phyloP scores from a whole-genome alignment of 257 asterid species.

The Leptodermis oblonga region DNA sequence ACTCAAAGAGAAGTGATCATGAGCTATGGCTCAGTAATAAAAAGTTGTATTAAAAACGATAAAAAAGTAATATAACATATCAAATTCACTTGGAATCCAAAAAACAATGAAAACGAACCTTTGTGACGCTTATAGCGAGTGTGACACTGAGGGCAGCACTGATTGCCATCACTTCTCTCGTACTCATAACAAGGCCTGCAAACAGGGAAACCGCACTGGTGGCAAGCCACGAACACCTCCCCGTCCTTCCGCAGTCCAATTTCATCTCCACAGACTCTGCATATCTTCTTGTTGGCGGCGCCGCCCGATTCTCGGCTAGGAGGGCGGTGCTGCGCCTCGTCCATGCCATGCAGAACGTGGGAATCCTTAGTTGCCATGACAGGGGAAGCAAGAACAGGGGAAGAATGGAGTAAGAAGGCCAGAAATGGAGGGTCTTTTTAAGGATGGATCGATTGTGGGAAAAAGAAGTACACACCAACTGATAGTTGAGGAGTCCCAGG shows the following conservation, averaged over 20 bases:
- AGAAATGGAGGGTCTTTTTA: conserved; percentile 27
- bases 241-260: conserved; percentile 52
- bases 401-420: background rate
- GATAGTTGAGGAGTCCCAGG: conserved; percentile 55
- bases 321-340: conserved; percentile 35
- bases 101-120: too few species aligned
- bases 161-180: conserved; percentile 71
- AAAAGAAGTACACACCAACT: conserved; percentile 35
- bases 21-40: background rate
- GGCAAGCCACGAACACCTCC: conserved; percentile 50
- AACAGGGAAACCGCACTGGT: conserved; percentile 66
- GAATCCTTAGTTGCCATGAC: conserved; percentile 46
- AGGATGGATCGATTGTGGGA: conserved; percentile 6
- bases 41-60: background rate
- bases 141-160: conserved; percentile 66
- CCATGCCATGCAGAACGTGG: conserved; percentile 32
- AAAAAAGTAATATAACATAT: background rate
- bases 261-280: conserved; percentile 66
- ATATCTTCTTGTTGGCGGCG: conserved; percentile 23
- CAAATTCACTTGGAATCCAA: too few species aligned
- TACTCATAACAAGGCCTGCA: conserved; percentile 72
- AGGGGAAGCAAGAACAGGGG: conserved; percentile 31
- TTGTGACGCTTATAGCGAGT: conserved; percentile 66
- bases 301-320: conserved; percentile 16
- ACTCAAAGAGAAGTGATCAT: background rate